Base-by-base conservation (phyloP, 192 early-diverging fungal species). In the Rhizophagus clarus region DNA sequence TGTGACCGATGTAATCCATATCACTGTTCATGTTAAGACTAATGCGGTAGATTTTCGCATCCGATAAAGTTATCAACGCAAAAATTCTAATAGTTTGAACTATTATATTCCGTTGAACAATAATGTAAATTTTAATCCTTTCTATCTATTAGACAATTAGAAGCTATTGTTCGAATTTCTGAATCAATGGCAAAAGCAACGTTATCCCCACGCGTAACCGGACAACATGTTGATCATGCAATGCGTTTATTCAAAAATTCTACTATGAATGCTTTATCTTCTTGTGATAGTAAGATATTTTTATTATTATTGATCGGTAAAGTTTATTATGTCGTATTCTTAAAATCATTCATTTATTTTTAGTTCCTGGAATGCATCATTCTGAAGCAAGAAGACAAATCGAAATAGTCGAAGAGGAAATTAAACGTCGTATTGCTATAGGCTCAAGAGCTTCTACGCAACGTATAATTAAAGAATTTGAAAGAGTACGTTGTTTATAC, bases 131-230 rank as follows among this genome's bases (percentile, higher is more conserved):
- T 82, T 77, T 15, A 45, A 72, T 24, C 10, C 62, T 42, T 67
- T 12, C 67, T 24, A 40, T 29, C 10, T 24, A 34, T 42, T 26
- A 26, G 94, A 84, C 97, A 99, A 88, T 87, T 99, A 77, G 98
- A 99, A 87, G 98, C 98, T 62, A 97, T 99, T 81, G 92, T 99
- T 77, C 97, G 98, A 81, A 96, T 99, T 61, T 93, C 98, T 31
- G 98, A 99, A 86, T 94, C 98, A 17, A 87, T 99, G 67, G 98
- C 98, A 76, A 99, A 99, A 79, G 93, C 99, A 87, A 90, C 92
- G 26, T 89, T 99, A 11, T 91, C 93, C 28, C 92, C 95, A 10
- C 87, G 91, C 1, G 97, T 95, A 22, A 92, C 88, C n/a, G 92
- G 93, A 72, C 87, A 90, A 67, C 96, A 99, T 81, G 96, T 99